A percentile compares a stretch with the other conserved stretches of the same genome.
Evolutionary conservation across 306 rosid species (phyloP).

Genomic region (Dryas alaskensis): DNA sequence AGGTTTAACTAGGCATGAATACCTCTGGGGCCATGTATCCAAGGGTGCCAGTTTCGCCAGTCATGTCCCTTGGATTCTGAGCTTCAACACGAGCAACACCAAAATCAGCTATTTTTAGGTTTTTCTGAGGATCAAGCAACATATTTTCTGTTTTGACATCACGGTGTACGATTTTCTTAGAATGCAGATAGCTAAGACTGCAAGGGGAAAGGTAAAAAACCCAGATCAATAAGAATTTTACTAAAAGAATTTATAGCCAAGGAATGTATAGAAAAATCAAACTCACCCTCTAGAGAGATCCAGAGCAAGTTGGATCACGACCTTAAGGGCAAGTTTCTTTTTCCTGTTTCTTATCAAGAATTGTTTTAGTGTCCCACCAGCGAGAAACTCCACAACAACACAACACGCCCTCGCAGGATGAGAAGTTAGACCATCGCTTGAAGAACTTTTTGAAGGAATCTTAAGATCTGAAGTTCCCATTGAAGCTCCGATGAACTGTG

Average conservation of each 20-base stretch:
- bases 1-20: neutral
- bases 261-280: slow-evolving; percentile 3
- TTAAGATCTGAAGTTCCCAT: slow-evolving; percentile 67
- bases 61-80: slow-evolving; percentile 73
- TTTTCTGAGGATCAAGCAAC: slow-evolving; percentile 36
- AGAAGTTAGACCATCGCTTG: slow-evolving; percentile 33
- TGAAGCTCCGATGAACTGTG: slow-evolving; percentile 70
- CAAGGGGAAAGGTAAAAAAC: slow-evolving; percentile 2
- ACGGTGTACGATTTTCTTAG: slow-evolving; percentile 68
- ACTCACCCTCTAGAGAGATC: slow-evolving; percentile 68
- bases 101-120: slow-evolving; percentile 66
- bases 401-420: slow-evolving; percentile 65
- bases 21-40: slow-evolving; percentile 91
- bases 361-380: slow-evolving; percentile 62
- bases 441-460: slow-evolving; percentile 50
- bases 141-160: slow-evolving; percentile 74
- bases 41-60: slow-evolving; percentile 83
- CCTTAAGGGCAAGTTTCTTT: slow-evolving; percentile 58
- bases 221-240: neutral
- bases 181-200: slow-evolving; percentile 70
- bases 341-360: slow-evolving; percentile 40
- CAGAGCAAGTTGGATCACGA: slow-evolving; percentile 59
- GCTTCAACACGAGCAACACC: slow-evolving; percentile 85
- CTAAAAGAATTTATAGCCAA: neutral
- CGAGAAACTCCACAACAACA: slow-evolving; percentile 61